phyloP scores from a whole-genome alignment of 176 grass and related monocot species.

The Avena atlantica region DNA sequence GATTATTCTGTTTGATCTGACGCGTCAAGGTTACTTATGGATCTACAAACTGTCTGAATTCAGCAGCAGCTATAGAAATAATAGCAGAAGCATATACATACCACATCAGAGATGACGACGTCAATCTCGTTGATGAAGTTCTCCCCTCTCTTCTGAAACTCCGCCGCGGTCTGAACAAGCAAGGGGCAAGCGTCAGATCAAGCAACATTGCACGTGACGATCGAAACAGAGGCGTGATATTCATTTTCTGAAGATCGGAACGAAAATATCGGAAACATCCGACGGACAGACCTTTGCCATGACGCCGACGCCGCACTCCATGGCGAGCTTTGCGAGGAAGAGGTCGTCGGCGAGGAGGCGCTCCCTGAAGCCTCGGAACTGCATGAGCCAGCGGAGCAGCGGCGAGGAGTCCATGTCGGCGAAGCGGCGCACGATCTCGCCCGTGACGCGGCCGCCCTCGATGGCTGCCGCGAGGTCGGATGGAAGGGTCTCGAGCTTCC shows the following conservation, averaged over 20 bases:
- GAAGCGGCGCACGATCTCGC: conserved; percentile 69
- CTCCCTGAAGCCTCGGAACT: conserved; percentile 79
- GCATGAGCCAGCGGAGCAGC: conserved; percentile 71
- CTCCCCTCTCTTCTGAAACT: conserved; percentile 77
- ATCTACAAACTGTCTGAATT: background rate
- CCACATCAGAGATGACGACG: conserved; percentile 92
- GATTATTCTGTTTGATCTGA: background rate
- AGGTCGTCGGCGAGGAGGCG: conserved; percentile 87
- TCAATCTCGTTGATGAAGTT: conserved; percentile 88
- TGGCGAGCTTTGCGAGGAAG: conserved; percentile 86
- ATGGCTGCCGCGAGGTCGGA: conserved; percentile 73
- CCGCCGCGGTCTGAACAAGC: conserved; percentile 63
- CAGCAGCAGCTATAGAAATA: background rate
- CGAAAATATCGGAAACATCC: background rate
- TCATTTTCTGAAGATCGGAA: background rate
- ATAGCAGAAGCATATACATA: conserved; percentile 34
- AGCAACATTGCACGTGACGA: background rate
- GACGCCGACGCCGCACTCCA: conserved; percentile 82
- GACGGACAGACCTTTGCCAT: conserved; percentile 50
- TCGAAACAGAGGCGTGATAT: background rate
- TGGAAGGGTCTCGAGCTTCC: conserved; percentile 72
- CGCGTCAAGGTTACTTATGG: background rate
- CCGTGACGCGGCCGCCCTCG: conserved; percentile 68
- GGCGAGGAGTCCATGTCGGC: conserved; percentile 63
- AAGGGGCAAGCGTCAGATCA: background rate